Base-by-base conservation (phyloP, 2,329 filamentous ascomycete species). In the Trichoderma atrobrunneum region DNA sequence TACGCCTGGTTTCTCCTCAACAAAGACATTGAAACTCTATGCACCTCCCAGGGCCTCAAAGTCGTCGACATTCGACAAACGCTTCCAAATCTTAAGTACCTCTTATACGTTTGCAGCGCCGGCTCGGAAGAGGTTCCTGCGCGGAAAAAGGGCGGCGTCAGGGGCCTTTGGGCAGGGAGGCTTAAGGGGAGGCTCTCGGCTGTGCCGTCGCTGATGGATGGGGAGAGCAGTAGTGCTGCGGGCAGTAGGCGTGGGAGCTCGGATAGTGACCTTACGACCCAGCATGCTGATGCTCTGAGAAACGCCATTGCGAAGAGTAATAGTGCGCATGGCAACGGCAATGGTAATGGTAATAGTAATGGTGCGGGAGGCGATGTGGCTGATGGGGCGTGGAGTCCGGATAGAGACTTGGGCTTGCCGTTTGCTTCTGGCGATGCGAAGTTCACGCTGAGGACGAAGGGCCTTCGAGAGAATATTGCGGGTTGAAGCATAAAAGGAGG, bases 1-100 rank as follows among this genome's bases (percentile, higher is more conserved):
- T 99, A 98, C 80, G 96, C 87, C 12, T 96, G 97, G 79, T 99
- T 98, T 77, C 84, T 98, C n/a, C 87, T 99, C 16, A 98, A 98
- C 84, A 98, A 98, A 82, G 86, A 98, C 78, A 95, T 99, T 71
- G 95, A 98, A 76, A 82, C 86, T 0, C 83, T 91, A 4, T 91
- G 89, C 73, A 83, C 85, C 4, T 85, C 86, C 1, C 90, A 94
- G 75, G 92, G 92, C 0, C 84, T 98, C 14, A 90, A 91, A 61
- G 91, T 97, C 1, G 87, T 98, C 74, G 96, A 99, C 78, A 94
- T 98, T 21, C 89, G 96, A 5, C 94, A 98, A 76, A 97, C 95
- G 0, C 84, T 98, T 7, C 94, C 95, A 2, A 99, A 99, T 78
- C 85, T 99, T 11, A 97, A 97, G 80, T 98, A 97, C 77, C 84